Base-by-base conservation (phyloP, 768 basidiomycete genomes). In the Harrya chromipes region DNA sequence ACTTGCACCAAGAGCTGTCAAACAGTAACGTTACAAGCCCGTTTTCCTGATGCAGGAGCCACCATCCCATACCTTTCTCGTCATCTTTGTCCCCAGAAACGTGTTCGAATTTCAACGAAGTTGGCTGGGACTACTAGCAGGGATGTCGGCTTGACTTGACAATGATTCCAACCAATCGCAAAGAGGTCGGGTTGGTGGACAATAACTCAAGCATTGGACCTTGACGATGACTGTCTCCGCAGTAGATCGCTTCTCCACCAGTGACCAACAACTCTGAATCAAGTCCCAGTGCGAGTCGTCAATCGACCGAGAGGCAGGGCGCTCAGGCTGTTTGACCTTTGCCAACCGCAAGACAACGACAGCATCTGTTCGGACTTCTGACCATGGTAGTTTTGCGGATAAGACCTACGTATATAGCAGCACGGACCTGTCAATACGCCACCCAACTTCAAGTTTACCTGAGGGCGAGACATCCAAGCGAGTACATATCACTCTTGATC, bases 381-480 rank as follows among this genome's bases (percentile, higher is more conserved):
- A 40, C 46, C 47, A 53, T 2, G 54, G 52, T 11, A 35, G 17
- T 31, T 36, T 27, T 3, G 51, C 51, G 1, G 54, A 53, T 11
- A 55, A 20, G n/a, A 55, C 54, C 75, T 69, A 20, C 7, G 19
- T 14, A 26, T 20, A 5, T 21, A 7, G 39, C 17, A 44, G 17
- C 12, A 29, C 21, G 14, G 8, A 26, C 4, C 20, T 13, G 12
- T 29, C 29, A 29, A 29, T 13, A 11, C 29, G 12, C 2, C 12
- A 29, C 12, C 11, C 10, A 29, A 6, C 29, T 11, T 12, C 7
- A 2, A 17, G 12, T 46, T 31, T 71, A 2, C 57, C 50, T 59
- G 54, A 59, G 48, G 4, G 38, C 44, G 11, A 75, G 65, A 53
- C 72, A 73, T 4, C 53, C 58, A 26, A 51, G 52, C 3, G 53